These are phyloP conservation scores for Phytophthora cryptogea DNA, from an alignment of 352 stramenopile genomes.

Conservation along the genomic window DNA sequence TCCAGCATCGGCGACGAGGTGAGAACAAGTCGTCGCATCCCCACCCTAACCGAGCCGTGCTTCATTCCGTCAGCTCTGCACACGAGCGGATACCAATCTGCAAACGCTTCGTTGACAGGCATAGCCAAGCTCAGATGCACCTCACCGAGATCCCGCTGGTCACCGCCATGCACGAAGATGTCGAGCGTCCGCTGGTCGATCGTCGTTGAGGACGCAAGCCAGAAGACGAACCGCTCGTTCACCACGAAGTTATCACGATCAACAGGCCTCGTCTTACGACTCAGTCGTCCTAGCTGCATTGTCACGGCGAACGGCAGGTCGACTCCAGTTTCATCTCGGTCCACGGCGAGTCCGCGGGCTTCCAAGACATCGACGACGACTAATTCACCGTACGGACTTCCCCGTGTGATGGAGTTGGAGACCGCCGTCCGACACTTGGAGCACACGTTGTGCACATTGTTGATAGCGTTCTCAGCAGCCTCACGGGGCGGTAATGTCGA, in stretches of 20 bases:
- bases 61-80: constrained; percentile 57
- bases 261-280: constrained; percentile 41
- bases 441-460: constrained; percentile 59
- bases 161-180: constrained; percentile 50
- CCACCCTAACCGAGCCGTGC: constrained; percentile 50
- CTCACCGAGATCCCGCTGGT: constrained; percentile 67
- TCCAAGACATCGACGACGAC: constrained; percentile 70
- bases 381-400: constrained; percentile 67
- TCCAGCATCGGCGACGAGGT: constrained; percentile 55
- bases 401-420: constrained; percentile 35
- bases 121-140: constrained; percentile 71
- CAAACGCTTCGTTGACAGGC: constrained; percentile 67
- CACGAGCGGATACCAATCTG: constrained; percentile 73
- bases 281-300: constrained; percentile 40
- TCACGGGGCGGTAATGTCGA: constrained; percentile 27
- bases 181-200: constrained; percentile 52
- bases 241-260: constrained; percentile 28
- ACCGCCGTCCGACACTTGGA: constrained; percentile 20
- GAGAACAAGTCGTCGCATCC: constrained; percentile 61
- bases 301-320: constrained; percentile 54
- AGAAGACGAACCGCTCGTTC: constrained; percentile 82
- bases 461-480: constrained; percentile 43
- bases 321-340: constrained; percentile 44
- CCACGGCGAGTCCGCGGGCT: constrained; percentile 47
- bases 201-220: constrained; percentile 49